Conservation (phyloP, 1,284 basidiomycete genomes). For the Boletus smithii region DNA sequence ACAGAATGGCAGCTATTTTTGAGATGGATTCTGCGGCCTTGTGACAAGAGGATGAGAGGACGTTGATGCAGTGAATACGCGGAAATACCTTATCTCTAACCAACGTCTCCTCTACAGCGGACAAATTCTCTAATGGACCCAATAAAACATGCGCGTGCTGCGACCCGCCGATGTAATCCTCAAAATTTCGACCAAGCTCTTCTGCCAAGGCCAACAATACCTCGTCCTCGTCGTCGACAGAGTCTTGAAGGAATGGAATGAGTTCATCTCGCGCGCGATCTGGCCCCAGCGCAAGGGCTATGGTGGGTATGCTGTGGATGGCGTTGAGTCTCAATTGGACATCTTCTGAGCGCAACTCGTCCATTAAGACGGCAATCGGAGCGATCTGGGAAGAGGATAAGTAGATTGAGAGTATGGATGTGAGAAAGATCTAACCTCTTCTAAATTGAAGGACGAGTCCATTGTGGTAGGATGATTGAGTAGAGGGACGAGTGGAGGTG, state of each 20-base stretch:
- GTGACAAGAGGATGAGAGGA: conserved; percentile 10
- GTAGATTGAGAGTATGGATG: conserved; percentile 7
- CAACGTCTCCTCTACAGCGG: conserved; percentile 96
- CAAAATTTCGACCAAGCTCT: conserved; percentile 88
- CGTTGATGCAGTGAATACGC: neutral
- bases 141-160: conserved; percentile 88
- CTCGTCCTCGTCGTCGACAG: conserved; percentile 98
- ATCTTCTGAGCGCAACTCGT: conserved; percentile 94
- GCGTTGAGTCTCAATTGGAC: conserved; percentile 93
- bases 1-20: conserved; percentile 82
- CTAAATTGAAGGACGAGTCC: conserved; percentile 58
- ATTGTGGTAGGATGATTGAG: too few relatives aligned
- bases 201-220: conserved; percentile 95
- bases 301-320: conserved; percentile 97
- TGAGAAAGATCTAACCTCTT: conserved; percentile 47
- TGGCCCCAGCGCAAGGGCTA: conserved; percentile 94
- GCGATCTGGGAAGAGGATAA: conserved; percentile 55
- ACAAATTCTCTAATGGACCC: conserved; percentile 93
- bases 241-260: conserved; percentile 96
- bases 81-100: conserved; percentile 90
- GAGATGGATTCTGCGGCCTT: conserved; percentile 97
- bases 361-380: conserved; percentile 87
- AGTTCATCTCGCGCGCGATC: conserved; percentile 96
- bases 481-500: too few relatives aligned
- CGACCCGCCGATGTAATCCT: conserved; percentile 93